Percentiles rank a stretch among this genome's conserved stretches.
Evolutionary conservation across 441 rosid genomes (phyloP).

Genomic region (Erodium moschatum): DNA sequence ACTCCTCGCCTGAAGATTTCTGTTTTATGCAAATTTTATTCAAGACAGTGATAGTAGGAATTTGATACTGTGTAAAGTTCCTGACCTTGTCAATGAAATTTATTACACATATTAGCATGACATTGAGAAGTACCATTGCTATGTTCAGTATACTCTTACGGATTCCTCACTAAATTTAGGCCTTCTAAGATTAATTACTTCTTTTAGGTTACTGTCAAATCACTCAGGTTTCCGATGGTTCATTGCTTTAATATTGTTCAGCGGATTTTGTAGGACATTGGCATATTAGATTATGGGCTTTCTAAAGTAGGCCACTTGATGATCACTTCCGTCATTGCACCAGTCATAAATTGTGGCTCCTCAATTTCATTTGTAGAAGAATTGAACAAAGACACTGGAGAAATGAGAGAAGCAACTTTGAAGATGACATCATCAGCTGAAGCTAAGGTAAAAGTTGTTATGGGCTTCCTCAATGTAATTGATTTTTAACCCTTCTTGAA

Average conservation of each 20-base stretch:
- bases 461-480: background rate
- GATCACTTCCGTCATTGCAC: conserved; percentile 64
- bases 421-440: conserved; percentile 39
- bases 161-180: background rate
- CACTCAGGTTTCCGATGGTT: conserved; percentile 10
- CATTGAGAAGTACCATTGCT: background rate
- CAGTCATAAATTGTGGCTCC: conserved; percentile 52
- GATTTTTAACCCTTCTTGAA: conserved; percentile 3
- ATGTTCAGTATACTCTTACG: background rate
- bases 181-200: background rate
- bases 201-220: conserved; percentile 12
- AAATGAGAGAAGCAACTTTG: conserved; percentile 42
- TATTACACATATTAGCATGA: background rate
- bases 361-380: conserved; percentile 47
- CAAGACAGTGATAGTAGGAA: background rate
- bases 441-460: conserved; percentile 35
- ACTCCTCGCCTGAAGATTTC: background rate
- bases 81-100: background rate
- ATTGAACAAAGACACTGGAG: conserved; percentile 35
- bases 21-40: background rate
- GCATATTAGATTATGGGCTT: conserved; percentile 74
- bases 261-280: conserved; percentile 51
- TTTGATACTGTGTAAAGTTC: too few relatives aligned
- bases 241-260: conserved; percentile 21
- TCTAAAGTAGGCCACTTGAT: conserved; percentile 81